A percentile compares a stretch with the other conserved stretches of the same genome.
phyloP scores from a whole-genome alignment of 768 basidiomycete species.

The Asterophora lycoperdoides region DNA sequence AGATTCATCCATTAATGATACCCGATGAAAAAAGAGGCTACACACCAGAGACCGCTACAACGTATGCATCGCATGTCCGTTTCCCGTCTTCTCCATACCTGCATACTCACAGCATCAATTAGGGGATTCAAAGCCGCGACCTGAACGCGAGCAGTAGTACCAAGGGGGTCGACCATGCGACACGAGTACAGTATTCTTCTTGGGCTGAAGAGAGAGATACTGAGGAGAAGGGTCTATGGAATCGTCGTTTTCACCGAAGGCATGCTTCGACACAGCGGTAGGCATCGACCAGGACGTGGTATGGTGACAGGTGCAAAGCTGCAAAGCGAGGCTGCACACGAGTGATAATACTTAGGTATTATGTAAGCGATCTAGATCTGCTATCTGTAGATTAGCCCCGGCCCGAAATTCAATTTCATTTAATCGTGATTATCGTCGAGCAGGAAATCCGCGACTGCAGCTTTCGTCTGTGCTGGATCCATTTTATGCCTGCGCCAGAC shows the following conservation, averaged over 20 bases:
- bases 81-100: conserved; percentile 81
- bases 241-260: conserved; percentile 9
- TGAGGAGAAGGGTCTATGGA: conserved; percentile 7
- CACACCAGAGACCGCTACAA: conserved; percentile 78
- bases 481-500: conserved; percentile 27
- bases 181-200: conserved; percentile 75
- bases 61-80: conserved; percentile 70
- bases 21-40: neutral
- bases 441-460: conserved; percentile 37
- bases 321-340: no score
- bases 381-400: no score
- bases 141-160: conserved; percentile 30
- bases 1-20: neutral
- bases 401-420: no score
- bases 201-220: conserved; percentile 35
- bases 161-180: conserved; percentile 86
- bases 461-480: conserved; percentile 29
- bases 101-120: conserved; percentile 6
- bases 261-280: conserved; percentile 15
- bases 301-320: neutral
- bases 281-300: conserved; percentile 14
- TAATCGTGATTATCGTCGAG: conserved; percentile 25
- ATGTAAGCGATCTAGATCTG: no score
- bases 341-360: no score
- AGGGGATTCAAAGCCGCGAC: neutral